These are phyloP conservation scores for Nicotiana knightiana DNA, from an alignment of 257 asterid species.

Conservation along the genomic window DNA sequence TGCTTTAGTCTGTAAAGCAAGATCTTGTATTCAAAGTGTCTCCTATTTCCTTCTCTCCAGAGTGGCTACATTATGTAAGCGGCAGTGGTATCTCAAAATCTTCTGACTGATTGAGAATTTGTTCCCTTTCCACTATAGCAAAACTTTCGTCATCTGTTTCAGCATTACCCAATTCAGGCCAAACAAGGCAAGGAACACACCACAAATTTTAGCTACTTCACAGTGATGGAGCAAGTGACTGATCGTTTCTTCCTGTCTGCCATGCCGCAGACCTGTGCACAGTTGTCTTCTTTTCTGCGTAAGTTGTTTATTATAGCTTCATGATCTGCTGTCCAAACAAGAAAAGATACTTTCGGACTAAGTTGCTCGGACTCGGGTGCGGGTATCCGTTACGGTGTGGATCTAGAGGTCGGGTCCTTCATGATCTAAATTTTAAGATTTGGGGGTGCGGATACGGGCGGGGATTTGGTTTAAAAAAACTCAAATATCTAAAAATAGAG, in stretches of 20 bases:
- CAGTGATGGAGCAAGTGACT: background rate
- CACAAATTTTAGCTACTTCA: constrained; percentile 7
- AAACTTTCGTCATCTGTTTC: background rate
- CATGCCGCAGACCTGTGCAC: constrained; percentile 5
- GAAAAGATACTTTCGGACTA: background rate
- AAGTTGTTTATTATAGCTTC: background rate
- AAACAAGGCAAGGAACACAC: background rate
- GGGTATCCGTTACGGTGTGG: no score
- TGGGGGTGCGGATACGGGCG: no score
- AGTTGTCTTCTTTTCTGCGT: background rate
- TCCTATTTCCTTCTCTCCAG: constrained; percentile 7
- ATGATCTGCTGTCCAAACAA: constrained; percentile 1
- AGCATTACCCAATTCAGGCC: no score
- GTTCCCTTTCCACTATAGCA: background rate
- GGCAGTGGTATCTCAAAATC: background rate
- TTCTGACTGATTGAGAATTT: constrained; percentile 2
- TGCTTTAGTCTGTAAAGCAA: constrained; percentile 3
- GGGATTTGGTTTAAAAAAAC: no score
- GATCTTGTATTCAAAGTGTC: background rate
- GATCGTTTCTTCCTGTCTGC: background rate
- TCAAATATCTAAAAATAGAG: no score
- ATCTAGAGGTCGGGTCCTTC: no score
- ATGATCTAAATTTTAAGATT: no score
- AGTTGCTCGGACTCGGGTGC: no score
- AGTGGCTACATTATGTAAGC: background rate